phyloP scores from a whole-genome alignment of 2,329 filamentous ascomycete species.

The Dothiorella sarmentorum region DNA sequence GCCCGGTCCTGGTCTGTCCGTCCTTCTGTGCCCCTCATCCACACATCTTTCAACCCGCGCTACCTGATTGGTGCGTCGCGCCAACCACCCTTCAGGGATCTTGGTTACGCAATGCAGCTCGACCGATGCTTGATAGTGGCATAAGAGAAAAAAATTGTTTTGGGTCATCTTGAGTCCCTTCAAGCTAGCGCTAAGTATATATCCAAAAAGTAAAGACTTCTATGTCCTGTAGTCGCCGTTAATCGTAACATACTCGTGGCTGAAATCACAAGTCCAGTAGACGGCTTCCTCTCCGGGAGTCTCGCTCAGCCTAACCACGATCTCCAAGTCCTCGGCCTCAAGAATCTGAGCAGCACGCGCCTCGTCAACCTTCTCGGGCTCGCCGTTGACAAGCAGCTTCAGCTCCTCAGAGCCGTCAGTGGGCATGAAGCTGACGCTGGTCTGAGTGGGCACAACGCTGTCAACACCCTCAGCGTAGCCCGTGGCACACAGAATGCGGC shows the following conservation, averaged over 20 bases:
- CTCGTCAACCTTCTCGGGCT: constrained; percentile 78
- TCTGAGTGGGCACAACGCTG: constrained; percentile 65
- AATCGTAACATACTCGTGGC: constrained; percentile 74
- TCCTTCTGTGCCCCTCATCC: not conserved
- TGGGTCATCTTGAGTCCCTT: no score
- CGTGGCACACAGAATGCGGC: constrained; percentile 89
- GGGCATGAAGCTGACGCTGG: constrained; percentile 75
- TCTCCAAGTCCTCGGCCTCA: constrained; percentile 72
- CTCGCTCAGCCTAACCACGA: constrained; percentile 69
- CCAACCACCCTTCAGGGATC: not conserved
- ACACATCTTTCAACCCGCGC: not conserved
- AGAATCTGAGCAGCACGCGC: constrained; percentile 72
- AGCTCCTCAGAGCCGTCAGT: constrained; percentile 73
- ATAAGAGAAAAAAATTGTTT: not conserved
- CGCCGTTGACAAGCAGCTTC: constrained; percentile 72
- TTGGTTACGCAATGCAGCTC: not conserved
- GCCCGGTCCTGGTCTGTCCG: not conserved
- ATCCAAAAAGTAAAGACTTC: not conserved
- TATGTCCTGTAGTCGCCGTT: constrained; percentile 65
- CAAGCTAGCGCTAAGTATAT: not conserved
- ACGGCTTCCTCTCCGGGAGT: constrained; percentile 60
- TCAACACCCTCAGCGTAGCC: constrained; percentile 70
- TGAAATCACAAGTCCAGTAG: constrained; percentile 85
- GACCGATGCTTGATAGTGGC: not conserved
- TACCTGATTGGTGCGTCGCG: not conserved